Base-by-base conservation (phyloP, 1,284 basidiomycete species). In the Moesziomyces sp. region DNA sequence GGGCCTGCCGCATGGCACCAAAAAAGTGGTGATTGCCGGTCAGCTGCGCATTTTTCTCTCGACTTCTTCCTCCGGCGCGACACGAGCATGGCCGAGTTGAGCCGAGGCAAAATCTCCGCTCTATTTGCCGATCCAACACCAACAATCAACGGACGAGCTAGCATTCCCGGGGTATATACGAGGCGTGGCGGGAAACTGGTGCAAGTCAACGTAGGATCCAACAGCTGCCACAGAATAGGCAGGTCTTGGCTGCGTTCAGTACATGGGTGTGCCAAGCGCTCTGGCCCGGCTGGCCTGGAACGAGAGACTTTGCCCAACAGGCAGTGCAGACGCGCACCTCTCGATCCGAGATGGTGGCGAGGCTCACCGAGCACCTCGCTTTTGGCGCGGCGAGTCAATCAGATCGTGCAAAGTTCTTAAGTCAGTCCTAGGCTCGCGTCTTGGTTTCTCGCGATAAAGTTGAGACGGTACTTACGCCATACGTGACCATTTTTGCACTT, bases 351-450 rank as follows among this genome's bases (percentile, higher is more conserved):
- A 74, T 62, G 10, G 67, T 60, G 16, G 56, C 62, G 16, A 74
- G 47, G 19, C 49, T 70, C 23, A 74, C 57, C 51, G 62, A 65
- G 51, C 72, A 74, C n/a, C 66, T 67, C n/a, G 66, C 63, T 65
- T 46, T 42, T 24, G 9, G 16, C 16, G 16, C n/a, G 38, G 30
- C n/a, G 7, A 24, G 40, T 3, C n/a, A 11, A 11, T 40, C 14
- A 34, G 14, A 34, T 5, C 8, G 11, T 30, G 30, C 30, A 30
- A 8, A 30, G 8, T 5, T 5, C 9, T 8, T 40, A 28, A n/a
- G 26, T 16, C 30, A 43, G 28, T 47, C 13, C 28, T 44, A 11
- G 26, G 42, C 35, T 18, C 3, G 5, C 16, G 14, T 38, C 5
- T 38, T 24, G 14, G 10, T 18, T 21, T 23, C 18, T 46, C 8